Evolutionary conservation across 2,329 filamentous ascomycete species (phyloP).

Genomic region (Alternaria novae-zelandiae): DNA sequence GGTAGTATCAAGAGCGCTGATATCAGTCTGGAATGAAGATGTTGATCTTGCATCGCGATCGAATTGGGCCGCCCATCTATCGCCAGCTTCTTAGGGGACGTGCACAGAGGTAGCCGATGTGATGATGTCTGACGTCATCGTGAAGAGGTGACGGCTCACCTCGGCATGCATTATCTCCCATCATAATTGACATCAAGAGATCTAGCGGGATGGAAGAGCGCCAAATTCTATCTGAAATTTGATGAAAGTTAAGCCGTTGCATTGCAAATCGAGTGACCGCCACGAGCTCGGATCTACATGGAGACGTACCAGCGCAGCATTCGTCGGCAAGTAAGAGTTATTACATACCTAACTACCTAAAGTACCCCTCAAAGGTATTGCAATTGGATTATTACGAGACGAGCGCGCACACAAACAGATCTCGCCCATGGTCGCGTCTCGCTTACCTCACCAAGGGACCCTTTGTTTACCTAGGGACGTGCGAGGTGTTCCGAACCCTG

Average conservation of each 20-base stretch:
- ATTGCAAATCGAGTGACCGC: not conserved
- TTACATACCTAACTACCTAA: not conserved
- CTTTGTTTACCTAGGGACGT: not conserved
- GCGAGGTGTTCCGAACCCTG: not conserved
- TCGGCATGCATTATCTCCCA: not conserved
- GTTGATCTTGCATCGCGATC: not conserved
- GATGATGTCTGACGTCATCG: constrained; percentile 1
- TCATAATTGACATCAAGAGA: not conserved
- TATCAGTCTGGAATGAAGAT: not conserved
- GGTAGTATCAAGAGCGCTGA: not conserved
- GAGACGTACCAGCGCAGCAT: not conserved
- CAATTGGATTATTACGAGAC: not conserved
- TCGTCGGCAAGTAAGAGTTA: not conserved
- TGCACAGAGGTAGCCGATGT: not conserved
- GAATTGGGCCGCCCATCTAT: not conserved
- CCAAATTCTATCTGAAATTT: not conserved
- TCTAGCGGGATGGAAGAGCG: not conserved
- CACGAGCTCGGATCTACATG: not conserved
- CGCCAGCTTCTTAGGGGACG: not conserved
- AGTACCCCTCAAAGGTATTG: not conserved
- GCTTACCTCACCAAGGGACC: not conserved
- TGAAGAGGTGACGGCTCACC: not conserved
- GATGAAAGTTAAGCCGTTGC: not conserved
- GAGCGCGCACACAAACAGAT: not conserved
- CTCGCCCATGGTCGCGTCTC: not conserved